These are phyloP conservation scores for Naganishia cerealis DNA, from an alignment of 1,284 basidiomycete species.

Conservation along the genomic window DNA sequence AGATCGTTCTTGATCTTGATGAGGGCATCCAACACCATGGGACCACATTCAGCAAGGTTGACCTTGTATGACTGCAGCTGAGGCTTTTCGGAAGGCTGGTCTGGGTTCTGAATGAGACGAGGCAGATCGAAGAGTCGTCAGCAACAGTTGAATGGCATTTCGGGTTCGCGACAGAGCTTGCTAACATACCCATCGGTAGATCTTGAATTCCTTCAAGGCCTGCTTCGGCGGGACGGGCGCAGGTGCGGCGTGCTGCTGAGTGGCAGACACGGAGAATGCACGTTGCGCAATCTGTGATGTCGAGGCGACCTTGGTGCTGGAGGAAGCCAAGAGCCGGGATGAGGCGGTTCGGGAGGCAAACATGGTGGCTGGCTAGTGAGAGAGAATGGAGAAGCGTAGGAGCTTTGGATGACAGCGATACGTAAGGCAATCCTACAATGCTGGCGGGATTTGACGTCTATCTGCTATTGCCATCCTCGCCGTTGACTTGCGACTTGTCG, in stretches of 20 bases:
- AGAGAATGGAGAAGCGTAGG: too few species aligned
- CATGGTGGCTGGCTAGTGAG: constrained; percentile 26
- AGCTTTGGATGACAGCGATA: background rate
- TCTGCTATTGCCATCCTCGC: background rate
- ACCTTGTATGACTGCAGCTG: constrained; percentile 86
- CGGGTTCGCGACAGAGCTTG: background rate
- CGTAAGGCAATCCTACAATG: background rate
- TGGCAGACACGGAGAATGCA: constrained; percentile 43
- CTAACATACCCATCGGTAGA: constrained; percentile 88
- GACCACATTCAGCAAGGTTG: constrained; percentile 91
- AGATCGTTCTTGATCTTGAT: constrained; percentile 99
- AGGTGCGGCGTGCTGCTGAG: constrained; percentile 40
- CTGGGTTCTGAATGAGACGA: constrained; percentile 73
- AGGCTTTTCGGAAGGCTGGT: constrained; percentile 89
- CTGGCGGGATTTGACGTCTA: background rate
- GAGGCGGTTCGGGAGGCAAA: constrained; percentile 27
- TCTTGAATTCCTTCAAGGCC: constrained; percentile 82
- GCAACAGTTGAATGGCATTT: background rate
- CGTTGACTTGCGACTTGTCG: too few species aligned
- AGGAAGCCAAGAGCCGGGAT: constrained; percentile 14
- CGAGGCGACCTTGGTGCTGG: constrained; percentile 4
- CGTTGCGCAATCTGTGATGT: constrained; percentile 43
- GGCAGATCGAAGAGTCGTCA: background rate
- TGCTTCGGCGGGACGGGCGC: constrained; percentile 48
- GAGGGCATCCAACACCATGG: constrained; percentile 75